A percentile compares a stretch with the other conserved stretches of the same genome.
phyloP scores from a whole-genome alignment of 805 yeast genomes.

The Hanseniaspora osmophila region DNA sequence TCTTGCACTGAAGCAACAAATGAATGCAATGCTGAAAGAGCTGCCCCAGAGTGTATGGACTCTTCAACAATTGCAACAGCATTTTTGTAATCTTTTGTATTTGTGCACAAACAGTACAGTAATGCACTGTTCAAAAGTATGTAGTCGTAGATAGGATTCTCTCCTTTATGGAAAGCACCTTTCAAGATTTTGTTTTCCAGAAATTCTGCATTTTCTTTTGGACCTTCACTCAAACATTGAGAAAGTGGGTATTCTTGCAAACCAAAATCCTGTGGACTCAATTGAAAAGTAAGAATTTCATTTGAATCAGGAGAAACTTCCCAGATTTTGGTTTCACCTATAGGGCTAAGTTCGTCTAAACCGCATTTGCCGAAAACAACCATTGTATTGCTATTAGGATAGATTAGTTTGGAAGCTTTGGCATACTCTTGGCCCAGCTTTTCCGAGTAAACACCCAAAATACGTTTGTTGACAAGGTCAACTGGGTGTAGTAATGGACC shows the following conservation, averaged over 20 bases:
- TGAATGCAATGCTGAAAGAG: constrained; percentile 40
- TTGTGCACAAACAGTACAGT: constrained; percentile 63
- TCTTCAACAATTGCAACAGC: constrained; percentile 66
- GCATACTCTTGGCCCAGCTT: constrained; percentile 74
- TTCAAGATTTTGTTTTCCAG: constrained; percentile 26
- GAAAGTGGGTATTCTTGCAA: constrained; percentile 55
- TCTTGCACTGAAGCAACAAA: constrained; percentile 26
- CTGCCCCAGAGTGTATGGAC: constrained; percentile 55
- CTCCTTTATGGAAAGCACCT: constrained; percentile 32
- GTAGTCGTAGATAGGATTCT: constrained; percentile 57
- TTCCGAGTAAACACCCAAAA: constrained; percentile 80
- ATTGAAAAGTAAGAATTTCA: constrained; percentile 27
- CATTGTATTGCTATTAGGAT: constrained; percentile 40
- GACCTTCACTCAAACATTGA: constrained; percentile 71
- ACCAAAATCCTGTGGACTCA: constrained; percentile 71
- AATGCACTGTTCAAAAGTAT: constrained; percentile 86
- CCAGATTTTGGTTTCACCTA: constrained; percentile 78
- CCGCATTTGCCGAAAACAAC: constrained; percentile 91
- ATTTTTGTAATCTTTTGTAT: constrained; percentile 50
- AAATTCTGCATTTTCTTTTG: constrained; percentile 64
- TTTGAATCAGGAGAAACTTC: constrained; percentile 25
- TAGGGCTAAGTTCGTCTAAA: constrained; percentile 85
- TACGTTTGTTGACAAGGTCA: constrained; percentile 45
- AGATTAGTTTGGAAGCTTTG: constrained; percentile 52
- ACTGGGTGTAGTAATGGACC: constrained; percentile 94